Evolutionary conservation across 768 basidiomycete genomes (phyloP).

Genomic region (Chalciporus pseudorubinellus): DNA sequence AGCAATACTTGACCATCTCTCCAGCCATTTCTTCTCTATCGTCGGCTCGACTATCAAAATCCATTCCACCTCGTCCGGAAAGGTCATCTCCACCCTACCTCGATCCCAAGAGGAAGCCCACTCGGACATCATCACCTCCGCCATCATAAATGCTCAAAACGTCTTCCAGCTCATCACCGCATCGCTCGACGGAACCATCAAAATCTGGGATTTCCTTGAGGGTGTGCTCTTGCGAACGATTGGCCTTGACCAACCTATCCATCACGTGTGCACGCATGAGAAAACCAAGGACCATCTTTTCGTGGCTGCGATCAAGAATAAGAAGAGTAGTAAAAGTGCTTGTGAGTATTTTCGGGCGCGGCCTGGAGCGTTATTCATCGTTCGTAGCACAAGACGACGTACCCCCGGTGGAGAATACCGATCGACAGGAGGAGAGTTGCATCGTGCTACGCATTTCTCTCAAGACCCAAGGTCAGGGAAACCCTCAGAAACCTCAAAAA

Average conservation of each 20-base stretch:
- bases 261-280: conserved; percentile 68
- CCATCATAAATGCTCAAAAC: conserved; percentile 80
- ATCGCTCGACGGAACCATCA: conserved; percentile 77
- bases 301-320: conserved; percentile 56
- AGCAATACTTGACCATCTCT: conserved; percentile 9
- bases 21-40: conserved; percentile 87
- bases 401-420: neutral
- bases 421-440: conserved; percentile 41
- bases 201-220: conserved; percentile 94
- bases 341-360: conserved; percentile 11
- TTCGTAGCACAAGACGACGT: conserved; percentile 10
- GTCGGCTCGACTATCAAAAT: conserved; percentile 82
- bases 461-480: conserved; percentile 36
- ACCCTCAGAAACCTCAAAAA: conserved; percentile 41
- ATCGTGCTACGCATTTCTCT: conserved; percentile 65
- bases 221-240: conserved; percentile 75
- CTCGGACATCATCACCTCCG: conserved; percentile 63
- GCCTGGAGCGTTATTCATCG: conserved; percentile 2
- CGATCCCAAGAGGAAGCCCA: conserved; percentile 41
- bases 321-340: conserved; percentile 40
- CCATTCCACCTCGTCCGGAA: conserved; percentile 73
- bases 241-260: conserved; percentile 64
- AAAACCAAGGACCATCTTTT: conserved; percentile 67
- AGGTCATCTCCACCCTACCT: conserved; percentile 81
- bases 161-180: conserved; percentile 86